These are phyloP conservation scores for Aegilops longissima DNA, from an alignment of 176 grass and related monocot species.

Conservation along the genomic window DNA sequence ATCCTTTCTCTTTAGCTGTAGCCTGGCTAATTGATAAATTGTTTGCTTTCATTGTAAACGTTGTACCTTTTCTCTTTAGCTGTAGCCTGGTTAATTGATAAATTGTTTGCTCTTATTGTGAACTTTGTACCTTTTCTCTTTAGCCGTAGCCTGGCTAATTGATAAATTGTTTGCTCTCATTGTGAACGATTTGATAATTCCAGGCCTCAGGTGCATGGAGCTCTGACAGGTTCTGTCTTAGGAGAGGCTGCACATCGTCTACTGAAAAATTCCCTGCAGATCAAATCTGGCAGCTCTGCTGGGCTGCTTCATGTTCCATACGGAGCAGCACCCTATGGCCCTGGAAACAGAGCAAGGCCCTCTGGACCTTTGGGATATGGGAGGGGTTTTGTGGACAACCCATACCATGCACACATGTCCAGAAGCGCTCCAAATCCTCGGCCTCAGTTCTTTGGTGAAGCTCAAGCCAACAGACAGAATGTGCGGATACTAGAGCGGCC, in stretches of 20 bases:
- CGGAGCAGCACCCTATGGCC: conserved; percentile 41
- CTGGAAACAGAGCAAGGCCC: conserved; percentile 53
- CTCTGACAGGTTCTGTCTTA: conserved; percentile 76
- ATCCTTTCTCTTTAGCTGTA: neutral
- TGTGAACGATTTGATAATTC: conserved; percentile 26
- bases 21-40: too few relatives aligned
- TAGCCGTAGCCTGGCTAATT: conserved; percentile 15
- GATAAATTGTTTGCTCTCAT: neutral
- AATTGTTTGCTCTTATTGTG: too few relatives aligned
- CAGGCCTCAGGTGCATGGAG: conserved; percentile 83
- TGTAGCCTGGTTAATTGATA: too few relatives aligned
- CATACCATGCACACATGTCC: conserved; percentile 35
- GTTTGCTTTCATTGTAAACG: too few relatives aligned
- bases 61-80: neutral
- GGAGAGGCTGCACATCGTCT: conserved; percentile 92
- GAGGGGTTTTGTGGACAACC: conserved; percentile 54
- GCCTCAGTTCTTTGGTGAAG: conserved; percentile 52
- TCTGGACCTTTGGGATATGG: conserved; percentile 66
- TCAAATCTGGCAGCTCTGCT: conserved; percentile 59
- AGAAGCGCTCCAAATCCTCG: conserved; percentile 57
- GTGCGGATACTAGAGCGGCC: conserved; percentile 45
- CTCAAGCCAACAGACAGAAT: conserved; percentile 55
- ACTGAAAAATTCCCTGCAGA: conserved; percentile 90
- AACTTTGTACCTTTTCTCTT: neutral
- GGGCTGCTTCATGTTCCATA: conserved; percentile 67